These are phyloP conservation scores for Panicum virgatum DNA, from an alignment of 202 grass and related monocot genomes.

Conservation along the genomic window DNA sequence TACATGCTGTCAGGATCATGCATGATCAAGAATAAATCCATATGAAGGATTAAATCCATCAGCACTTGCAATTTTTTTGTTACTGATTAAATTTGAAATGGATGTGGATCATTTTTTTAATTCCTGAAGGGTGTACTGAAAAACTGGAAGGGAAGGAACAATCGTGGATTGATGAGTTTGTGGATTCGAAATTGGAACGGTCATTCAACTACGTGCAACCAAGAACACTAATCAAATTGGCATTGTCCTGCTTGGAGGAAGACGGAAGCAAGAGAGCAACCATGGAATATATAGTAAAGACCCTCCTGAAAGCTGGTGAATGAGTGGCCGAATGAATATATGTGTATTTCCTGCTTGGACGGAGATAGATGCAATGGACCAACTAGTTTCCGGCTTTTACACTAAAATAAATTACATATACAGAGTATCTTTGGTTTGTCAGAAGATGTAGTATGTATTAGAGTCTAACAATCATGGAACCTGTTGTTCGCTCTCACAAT, in stretches of 20 bases:
- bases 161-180: slow-evolving; percentile 35
- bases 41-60: no score
- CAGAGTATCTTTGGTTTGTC: not conserved
- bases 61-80: no score
- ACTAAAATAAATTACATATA: not conserved
- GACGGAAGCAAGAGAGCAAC: slow-evolving; percentile 50
- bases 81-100: no score
- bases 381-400: not conserved
- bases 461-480: not conserved
- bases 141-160: slow-evolving; percentile 39
- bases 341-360: slow-evolving; percentile 30
- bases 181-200: slow-evolving; percentile 41
- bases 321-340: no score
- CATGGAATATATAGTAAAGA: slow-evolving; percentile 55
- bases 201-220: slow-evolving; percentile 44
- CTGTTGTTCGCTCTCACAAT: not conserved
- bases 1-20: no score
- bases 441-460: not conserved
- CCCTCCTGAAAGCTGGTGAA: slow-evolving; percentile 37
- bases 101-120: no score
- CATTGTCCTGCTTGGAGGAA: slow-evolving; percentile 64
- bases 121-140: no score
- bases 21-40: no score
- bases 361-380: slow-evolving; percentile 27
- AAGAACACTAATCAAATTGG: slow-evolving; percentile 38